A percentile compares a stretch with the other conserved stretches of the same genome.
These are phyloP conservation scores for maize (Zea mays) DNA, from an alignment of 176 grass and related monocot genomes.

Conservation along the genomic window Zm-B73-REFERENCE-NAM-5.0 NC_050101.1:106287501-106288000, in stretches of 20 bases:
- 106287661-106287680: conserved; percentile 96
- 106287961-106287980: conserved; percentile 70
- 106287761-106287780: too few relatives aligned
- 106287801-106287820: too few relatives aligned
- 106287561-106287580: too few relatives aligned
- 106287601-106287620: conserved; percentile 53
- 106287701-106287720: conserved; percentile 74
- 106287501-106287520: conserved; percentile 11
- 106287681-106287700: conserved; percentile 46
- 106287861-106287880: conserved; percentile 38
- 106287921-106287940: conserved; percentile 61
- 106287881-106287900: conserved; percentile 55
- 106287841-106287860: too few relatives aligned
- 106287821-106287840: too few relatives aligned
- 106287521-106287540: too few relatives aligned
- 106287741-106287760: too few relatives aligned
- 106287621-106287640: conserved; percentile 76
- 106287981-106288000: conserved; percentile 87
- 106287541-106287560: too few relatives aligned
- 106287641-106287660: conserved; percentile 93
- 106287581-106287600: too few relatives aligned
- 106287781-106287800: too few relatives aligned
- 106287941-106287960: conserved; percentile 48
- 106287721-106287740: conserved; percentile 66
- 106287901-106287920: conserved; percentile 54